A percentile compares a stretch with the other conserved stretches of the same genome.
phyloP scores from a whole-genome alignment of 2,329 filamentous ascomycete genomes.

The Fusarium nurragi region DNA sequence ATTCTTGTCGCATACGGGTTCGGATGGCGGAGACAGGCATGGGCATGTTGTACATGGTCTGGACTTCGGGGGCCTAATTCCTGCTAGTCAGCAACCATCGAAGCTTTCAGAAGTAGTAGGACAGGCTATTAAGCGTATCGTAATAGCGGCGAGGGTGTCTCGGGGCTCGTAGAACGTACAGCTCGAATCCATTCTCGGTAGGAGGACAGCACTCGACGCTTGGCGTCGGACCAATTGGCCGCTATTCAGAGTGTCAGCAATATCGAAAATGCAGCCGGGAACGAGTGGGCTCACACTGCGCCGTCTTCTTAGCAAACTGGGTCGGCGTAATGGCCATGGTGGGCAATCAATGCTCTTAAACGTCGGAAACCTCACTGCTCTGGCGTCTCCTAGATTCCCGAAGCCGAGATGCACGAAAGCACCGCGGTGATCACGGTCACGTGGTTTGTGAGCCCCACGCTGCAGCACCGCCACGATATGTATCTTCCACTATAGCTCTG shows the following conservation, averaged over 20 bases:
- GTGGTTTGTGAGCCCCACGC: conserved; percentile 40
- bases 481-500: conserved; percentile 32
- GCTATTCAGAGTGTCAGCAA: conserved; percentile 66
- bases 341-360: conserved; percentile 54
- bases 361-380: conserved; percentile 42
- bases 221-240: conserved; percentile 88
- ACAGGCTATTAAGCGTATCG: background rate
- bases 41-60: conserved; percentile 95
- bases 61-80: conserved; percentile 88
- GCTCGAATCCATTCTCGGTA: conserved; percentile 97
- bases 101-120: background rate
- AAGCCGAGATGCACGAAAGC: conserved; percentile 44
- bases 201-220: conserved; percentile 82
- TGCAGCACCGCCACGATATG: conserved; percentile 34
- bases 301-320: conserved; percentile 84
- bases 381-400: conserved; percentile 46
- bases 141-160: background rate
- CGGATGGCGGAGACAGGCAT: conserved; percentile 87
- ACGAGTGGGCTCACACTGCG: conserved; percentile 70
- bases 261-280: background rate
- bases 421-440: conserved; percentile 37
- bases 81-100: conserved; percentile 28
- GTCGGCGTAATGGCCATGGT: conserved; percentile 91
- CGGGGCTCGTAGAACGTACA: conserved; percentile 67
- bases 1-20: conserved; percentile 95